These are phyloP conservation scores for Aspergillus fructus DNA, from an alignment of 2,329 filamentous ascomycete genomes.

Conservation along the genomic window DNA sequence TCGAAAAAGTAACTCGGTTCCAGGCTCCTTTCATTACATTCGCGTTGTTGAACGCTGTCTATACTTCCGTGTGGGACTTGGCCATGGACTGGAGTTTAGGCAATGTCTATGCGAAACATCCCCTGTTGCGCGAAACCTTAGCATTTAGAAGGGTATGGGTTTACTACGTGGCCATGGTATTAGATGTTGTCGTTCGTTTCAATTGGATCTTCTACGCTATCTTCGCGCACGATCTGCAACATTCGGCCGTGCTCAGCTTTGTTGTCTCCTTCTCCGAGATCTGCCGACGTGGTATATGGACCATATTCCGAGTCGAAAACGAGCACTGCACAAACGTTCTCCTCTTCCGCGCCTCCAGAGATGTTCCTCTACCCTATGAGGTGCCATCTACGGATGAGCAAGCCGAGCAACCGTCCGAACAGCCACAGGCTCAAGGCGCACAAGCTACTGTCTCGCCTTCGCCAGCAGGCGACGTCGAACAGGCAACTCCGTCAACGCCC, in stretches of 20 bases:
- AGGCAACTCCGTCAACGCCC: conserved; percentile 22
- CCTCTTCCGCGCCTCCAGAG: conserved; percentile 83
- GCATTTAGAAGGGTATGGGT: conserved; percentile 76
- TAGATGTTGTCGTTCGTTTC: conserved; percentile 85
- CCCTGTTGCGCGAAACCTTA: conserved; percentile 71
- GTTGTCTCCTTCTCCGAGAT: conserved; percentile 75
- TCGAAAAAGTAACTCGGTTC: conserved; percentile 59
- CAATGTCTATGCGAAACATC: conserved; percentile 68
- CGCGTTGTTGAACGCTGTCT: conserved; percentile 77
- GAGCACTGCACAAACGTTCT: conserved; percentile 93
- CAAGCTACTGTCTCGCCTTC: conserved; percentile 19
- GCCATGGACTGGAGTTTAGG: conserved; percentile 96
- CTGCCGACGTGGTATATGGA: conserved; percentile 84
- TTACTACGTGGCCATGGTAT: conserved; percentile 81
- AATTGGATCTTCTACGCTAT: conserved; percentile 94
- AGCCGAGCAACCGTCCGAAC: conserved; percentile 18
- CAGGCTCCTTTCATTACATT: conserved; percentile 74
- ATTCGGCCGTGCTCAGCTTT: conserved; percentile 81
- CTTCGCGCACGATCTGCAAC: conserved; percentile 74
- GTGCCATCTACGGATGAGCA: conserved; percentile 29
- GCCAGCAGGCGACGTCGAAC: conserved; percentile 14
- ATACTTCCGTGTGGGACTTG: conserved; percentile 87
- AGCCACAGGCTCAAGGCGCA: conserved; percentile 29
- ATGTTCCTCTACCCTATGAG: conserved; percentile 81
- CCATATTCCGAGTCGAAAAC: conserved; percentile 91